Base-by-base conservation (phyloP, 1,284 basidiomycete genomes). In the Ceraceosorus guamensis region DNA sequence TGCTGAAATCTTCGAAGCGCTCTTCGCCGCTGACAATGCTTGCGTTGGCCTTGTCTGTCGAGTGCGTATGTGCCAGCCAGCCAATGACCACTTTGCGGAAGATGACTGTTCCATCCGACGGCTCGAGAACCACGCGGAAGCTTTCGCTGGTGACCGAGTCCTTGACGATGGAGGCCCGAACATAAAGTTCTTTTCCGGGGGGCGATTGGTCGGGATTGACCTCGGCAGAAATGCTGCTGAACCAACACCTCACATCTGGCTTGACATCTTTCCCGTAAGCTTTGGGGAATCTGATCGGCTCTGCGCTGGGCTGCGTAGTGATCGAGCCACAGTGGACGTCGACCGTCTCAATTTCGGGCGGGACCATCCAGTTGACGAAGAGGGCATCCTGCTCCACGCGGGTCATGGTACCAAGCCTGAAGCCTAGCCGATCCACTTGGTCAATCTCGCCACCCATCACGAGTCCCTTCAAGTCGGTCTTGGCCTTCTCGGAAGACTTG, bases 321-420 rank as follows among this genome's bases (percentile, higher is more conserved):
- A 5, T 39, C 50, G 50, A 51, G 4, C 34, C 50, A 24, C n/a
- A 8, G 6, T 51, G 18, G 50, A 39, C 39, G n/a, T 6, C 6
- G 7, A 16, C 18, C n/a, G 50, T 41, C 35, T 51, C 35, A 41
- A 39, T 16, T 24, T 51, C 50, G 10, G 50, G 34, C 33, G 39
- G 33, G 3, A 51, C 50, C 33, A 51, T 35, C 50, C 50, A 51
- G 34, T 43, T 11, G 50, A n/a, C n/a, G 24, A 51, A 51, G 13
- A 16, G 11, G 6, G 7, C 35, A 24, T 51, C 34, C 39, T 51
- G 18, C 6, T 41, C 34, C 6, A 13, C 16, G 4, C 50, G 33
- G 2, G 50, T 51, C 16, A 10, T 7, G 14, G 35, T 37, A 7
- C 13, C 34, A 6, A 51, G 33, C 10, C 32, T n/a, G 24, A 51